Conservation (phyloP, 1,139 yeast genomes). For the Geotrichum fermentans region DNA sequence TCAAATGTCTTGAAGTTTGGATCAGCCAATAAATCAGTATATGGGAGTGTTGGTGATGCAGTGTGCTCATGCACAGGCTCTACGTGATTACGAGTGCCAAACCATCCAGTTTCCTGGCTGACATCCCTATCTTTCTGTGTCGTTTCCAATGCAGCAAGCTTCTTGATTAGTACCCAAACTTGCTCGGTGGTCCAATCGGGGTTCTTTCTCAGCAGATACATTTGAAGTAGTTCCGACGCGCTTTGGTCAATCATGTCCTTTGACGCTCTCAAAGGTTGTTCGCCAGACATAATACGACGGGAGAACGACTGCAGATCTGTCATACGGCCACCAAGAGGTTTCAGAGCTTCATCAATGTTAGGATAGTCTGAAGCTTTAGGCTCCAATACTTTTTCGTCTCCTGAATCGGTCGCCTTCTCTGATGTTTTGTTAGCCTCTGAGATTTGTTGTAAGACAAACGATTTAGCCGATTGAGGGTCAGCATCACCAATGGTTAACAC, state of each 20-base stretch:
- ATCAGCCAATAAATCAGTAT: constrained; percentile 21
- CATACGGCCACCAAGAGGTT: constrained; percentile 91
- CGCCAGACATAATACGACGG: constrained; percentile 84
- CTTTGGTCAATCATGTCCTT: constrained; percentile 78
- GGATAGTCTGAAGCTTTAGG: constrained; percentile 19
- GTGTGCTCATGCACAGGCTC: background rate
- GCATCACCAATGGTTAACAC: constrained; percentile 77
- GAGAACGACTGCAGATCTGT: constrained; percentile 86
- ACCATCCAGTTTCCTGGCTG: background rate
- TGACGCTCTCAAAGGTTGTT: constrained; percentile 69
- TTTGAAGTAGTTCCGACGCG: constrained; percentile 81
- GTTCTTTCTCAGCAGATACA: constrained; percentile 53
- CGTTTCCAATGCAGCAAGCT: constrained; percentile 42
- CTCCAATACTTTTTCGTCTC: constrained; percentile 10
- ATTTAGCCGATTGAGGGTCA: constrained; percentile 60
- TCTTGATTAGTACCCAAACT: constrained; percentile 78
- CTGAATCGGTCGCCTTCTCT: constrained; percentile 10
- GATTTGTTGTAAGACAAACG: constrained; percentile 64
- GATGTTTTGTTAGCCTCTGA: constrained; percentile 20
- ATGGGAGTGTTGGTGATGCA: constrained; percentile 2
- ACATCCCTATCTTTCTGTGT: background rate
- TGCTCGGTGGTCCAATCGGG: constrained; percentile 69
- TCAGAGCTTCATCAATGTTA: constrained; percentile 51
- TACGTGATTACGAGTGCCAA: background rate
- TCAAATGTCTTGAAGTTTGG: constrained; percentile 63